phyloP scores from a whole-genome alignment of 2,329 filamentous ascomycete genomes.

The Ramichloridium luteum region DNA sequence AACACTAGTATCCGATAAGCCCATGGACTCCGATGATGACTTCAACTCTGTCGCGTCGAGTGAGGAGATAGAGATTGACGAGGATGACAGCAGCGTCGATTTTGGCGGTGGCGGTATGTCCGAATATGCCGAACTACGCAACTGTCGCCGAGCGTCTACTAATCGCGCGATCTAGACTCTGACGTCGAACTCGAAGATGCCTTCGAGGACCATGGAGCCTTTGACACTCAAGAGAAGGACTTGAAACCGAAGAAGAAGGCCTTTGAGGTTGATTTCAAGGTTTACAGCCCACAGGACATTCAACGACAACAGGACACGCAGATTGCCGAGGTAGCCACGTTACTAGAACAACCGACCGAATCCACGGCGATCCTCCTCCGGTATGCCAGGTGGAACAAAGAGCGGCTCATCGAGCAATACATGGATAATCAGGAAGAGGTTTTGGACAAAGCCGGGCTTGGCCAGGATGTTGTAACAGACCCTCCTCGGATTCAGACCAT shows the following conservation, averaged over 20 bases:
- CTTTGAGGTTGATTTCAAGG: constrained; percentile 75
- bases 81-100: constrained; percentile 58
- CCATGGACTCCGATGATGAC: constrained; percentile 93
- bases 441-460: constrained; percentile 73
- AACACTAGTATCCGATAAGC: constrained; percentile 31
- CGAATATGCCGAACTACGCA: background rate
- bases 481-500: constrained; percentile 58
- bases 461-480: constrained; percentile 43
- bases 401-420: constrained; percentile 85
- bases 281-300: constrained; percentile 70
- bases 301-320: constrained; percentile 74
- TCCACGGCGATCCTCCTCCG: constrained; percentile 82
- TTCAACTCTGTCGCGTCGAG: constrained; percentile 78
- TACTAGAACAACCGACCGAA: constrained; percentile 79
- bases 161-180: constrained; percentile 28
- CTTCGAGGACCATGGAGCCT: constrained; percentile 44
- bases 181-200: constrained; percentile 44
- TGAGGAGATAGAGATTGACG: constrained; percentile 46
- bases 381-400: constrained; percentile 90
- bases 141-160: constrained; percentile 4
- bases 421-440: constrained; percentile 78
- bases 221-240: constrained; percentile 55
- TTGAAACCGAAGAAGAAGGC: constrained; percentile 60
- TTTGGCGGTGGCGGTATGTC: constrained; percentile 31
- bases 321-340: constrained; percentile 80